Percentiles rank a stretch among this genome's conserved stretches.
Evolutionary conservation across 2,329 filamentous ascomycete genomes (phyloP).

Genomic region (Leptographium wingfieldii): DNA sequence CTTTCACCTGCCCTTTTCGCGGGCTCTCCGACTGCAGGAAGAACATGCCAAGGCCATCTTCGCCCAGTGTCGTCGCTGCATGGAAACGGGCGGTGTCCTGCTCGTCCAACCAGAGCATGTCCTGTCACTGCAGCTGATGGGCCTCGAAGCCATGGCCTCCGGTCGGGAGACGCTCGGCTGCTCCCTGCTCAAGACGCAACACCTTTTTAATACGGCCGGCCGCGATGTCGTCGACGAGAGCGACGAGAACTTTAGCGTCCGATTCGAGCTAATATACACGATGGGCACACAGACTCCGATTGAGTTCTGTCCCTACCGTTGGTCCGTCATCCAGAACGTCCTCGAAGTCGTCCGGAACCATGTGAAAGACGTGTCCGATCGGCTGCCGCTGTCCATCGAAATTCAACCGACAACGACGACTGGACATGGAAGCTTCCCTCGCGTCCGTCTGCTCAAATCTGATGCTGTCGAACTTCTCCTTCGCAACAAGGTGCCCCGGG

Average conservation of each 20-base stretch:
- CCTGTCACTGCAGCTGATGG: constrained; percentile 50
- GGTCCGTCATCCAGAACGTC: constrained; percentile 41
- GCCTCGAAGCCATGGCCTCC: constrained; percentile 11
- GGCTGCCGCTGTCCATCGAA: too few relatives aligned
- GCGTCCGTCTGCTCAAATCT: too few relatives aligned
- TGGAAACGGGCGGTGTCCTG: constrained; percentile 34
- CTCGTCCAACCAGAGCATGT: constrained; percentile 52
- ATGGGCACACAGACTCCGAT: constrained; percentile 39
- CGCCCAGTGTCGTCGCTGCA: too few relatives aligned
- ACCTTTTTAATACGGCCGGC: constrained; percentile 17
- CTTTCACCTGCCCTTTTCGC: constrained; percentile 46
- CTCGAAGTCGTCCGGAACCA: too few relatives aligned
- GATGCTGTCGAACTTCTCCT: too few relatives aligned
- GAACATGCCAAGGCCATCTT: constrained; percentile 25
- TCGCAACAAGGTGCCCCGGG: too few relatives aligned
- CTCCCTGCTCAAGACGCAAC: constrained; percentile 14
- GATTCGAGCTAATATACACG: constrained; percentile 52
- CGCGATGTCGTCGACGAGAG: constrained; percentile 53
- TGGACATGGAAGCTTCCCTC: too few relatives aligned
- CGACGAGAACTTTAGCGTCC: constrained; percentile 48
- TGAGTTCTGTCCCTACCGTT: constrained; percentile 41
- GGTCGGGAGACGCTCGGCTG: too few relatives aligned
- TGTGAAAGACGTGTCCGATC: too few relatives aligned
- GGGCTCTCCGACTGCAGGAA: constrained; percentile 31
- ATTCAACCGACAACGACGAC: too few relatives aligned